A percentile compares a stretch with the other conserved stretches of the same genome.
These are phyloP conservation scores for Apophysomyces ossiformis DNA, from an alignment of 371 early-diverging fungal genomes.

Conservation along the genomic window DNA sequence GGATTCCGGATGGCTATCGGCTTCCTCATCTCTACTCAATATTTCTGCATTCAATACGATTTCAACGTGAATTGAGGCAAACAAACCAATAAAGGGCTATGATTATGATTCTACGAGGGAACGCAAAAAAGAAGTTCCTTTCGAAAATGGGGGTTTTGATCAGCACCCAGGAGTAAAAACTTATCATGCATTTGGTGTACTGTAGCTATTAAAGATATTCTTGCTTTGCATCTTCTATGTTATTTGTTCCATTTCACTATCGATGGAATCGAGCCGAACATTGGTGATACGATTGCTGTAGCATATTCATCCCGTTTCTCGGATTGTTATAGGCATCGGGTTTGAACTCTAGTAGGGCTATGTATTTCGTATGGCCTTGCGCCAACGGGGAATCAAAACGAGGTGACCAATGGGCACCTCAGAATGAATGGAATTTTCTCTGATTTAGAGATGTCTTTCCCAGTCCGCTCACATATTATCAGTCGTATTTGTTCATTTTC, in stretches of 20 bases:
- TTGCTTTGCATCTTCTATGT: too few species aligned
- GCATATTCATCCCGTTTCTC: constrained; percentile 7
- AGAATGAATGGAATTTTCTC: constrained; percentile 9
- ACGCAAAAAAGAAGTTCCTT: neutral
- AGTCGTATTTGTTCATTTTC: neutral
- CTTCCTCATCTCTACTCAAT: neutral
- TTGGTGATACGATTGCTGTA: neutral
- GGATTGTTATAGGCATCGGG: neutral
- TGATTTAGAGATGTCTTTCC: neutral
- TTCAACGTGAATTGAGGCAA: too few species aligned
- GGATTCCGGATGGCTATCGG: constrained; percentile 8
- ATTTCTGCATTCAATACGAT: too few species aligned
- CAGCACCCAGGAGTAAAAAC: neutral
- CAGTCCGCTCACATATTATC: neutral
- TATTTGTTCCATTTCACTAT: neutral
- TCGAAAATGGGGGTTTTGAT: neutral
- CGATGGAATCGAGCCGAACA: neutral
- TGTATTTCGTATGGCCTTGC: neutral
- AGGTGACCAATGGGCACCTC: neutral
- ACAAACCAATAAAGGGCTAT: neutral
- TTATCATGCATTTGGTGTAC: neutral
- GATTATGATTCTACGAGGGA: neutral
- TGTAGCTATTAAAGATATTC: neutral
- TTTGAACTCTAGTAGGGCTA: neutral
- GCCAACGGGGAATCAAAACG: constrained; percentile 9